Conservation (phyloP, 805 yeast species). For the Barnettozyma californica region DNA sequence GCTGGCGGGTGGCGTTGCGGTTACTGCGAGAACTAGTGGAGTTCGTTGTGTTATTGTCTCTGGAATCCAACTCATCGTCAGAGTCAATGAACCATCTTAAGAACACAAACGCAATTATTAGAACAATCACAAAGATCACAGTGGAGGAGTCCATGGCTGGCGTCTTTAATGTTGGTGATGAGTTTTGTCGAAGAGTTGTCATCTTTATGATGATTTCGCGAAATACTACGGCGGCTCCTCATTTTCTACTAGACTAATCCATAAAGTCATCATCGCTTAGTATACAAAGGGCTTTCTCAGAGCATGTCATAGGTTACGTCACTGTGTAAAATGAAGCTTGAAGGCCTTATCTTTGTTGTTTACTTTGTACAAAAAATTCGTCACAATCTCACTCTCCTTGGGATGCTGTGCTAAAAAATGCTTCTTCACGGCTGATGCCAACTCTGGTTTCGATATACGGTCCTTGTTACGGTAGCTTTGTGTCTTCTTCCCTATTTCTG, state of each 20-base stretch:
- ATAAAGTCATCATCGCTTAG: neutral
- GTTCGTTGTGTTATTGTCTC: slow-evolving; percentile 8
- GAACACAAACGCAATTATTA: slow-evolving; percentile 51
- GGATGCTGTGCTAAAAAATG: slow-evolving; percentile 60
- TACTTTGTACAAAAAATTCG: slow-evolving; percentile 83
- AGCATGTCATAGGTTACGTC: neutral
- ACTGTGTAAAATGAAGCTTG: slow-evolving; percentile 30
- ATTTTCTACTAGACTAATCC: too few relatives aligned
- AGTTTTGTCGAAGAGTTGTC: neutral
- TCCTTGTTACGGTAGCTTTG: slow-evolving; percentile 33
- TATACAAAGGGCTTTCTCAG: neutral
- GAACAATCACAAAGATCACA: slow-evolving; percentile 40
- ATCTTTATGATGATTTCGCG: neutral
- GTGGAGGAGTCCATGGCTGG: slow-evolving; percentile 49
- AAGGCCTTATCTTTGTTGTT: slow-evolving; percentile 55
- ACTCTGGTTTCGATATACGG: slow-evolving; percentile 52
- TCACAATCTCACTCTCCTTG: slow-evolving; percentile 80
- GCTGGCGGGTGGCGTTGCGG: slow-evolving; percentile 10
- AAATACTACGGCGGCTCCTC: neutral
- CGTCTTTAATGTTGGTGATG: neutral
- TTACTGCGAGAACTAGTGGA: slow-evolving; percentile 2
- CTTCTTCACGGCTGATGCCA: slow-evolving; percentile 54
- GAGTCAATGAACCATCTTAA: slow-evolving; percentile 63
- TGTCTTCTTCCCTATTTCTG: slow-evolving; percentile 72
- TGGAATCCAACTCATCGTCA: slow-evolving; percentile 30